Conservation (phyloP, 176 grass and related monocot genomes). For the Oryza glaberrima region DNA sequence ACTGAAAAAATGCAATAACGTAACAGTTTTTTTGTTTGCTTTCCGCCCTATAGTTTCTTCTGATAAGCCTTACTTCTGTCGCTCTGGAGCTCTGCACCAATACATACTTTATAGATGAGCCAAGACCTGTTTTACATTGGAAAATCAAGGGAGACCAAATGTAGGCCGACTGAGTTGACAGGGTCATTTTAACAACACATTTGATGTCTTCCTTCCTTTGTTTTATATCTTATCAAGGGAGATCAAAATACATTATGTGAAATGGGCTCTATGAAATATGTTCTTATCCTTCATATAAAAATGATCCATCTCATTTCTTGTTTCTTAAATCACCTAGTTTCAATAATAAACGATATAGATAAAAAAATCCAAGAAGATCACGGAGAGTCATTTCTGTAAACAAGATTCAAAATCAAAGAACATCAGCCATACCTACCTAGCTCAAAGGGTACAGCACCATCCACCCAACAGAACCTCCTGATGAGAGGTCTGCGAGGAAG, state of each 20-base stretch:
- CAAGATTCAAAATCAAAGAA: conserved; percentile 21
- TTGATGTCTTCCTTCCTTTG: not conserved
- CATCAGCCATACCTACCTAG: conserved; percentile 19
- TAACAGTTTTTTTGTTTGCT: not conserved
- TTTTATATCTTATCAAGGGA: not conserved
- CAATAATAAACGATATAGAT: not conserved
- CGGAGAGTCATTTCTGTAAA: not conserved
- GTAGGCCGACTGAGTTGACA: conserved; percentile 14
- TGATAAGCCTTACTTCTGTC: conserved; percentile 12
- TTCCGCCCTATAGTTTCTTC: conserved; percentile 16
- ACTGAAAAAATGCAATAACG: not conserved
- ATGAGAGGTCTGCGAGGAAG: conserved; percentile 13
- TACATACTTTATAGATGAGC: not conserved
- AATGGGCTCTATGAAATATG: not conserved
- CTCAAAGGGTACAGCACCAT: conserved; percentile 30
- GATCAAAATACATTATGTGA: not conserved
- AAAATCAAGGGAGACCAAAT: conserved; percentile 4
- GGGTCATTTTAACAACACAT: not conserved
- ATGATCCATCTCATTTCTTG: not conserved
- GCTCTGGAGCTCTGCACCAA: conserved; percentile 12
- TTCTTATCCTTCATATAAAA: not conserved
- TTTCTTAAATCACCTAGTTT: conserved; percentile 1
- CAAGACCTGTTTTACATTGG: not conserved
- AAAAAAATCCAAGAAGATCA: not conserved
- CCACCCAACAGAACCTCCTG: conserved; percentile 26